These are phyloP conservation scores for Carallia brachiata DNA, from an alignment of 345 rosid species.

Conservation along the genomic window DNA sequence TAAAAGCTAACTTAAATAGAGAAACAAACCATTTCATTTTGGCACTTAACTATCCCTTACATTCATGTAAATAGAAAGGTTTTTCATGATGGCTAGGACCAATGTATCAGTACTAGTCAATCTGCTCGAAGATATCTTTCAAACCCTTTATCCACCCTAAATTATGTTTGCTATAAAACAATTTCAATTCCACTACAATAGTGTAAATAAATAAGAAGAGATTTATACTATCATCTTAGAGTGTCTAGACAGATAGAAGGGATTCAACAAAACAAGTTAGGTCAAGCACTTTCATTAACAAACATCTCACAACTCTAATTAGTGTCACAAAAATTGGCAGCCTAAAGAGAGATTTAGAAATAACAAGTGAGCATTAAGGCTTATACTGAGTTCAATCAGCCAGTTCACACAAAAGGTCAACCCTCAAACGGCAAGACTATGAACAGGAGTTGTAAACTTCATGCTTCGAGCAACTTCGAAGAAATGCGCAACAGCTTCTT, in stretches of 20 bases:
- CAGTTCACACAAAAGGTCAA: slow-evolving; percentile 11
- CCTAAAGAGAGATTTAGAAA: slow-evolving; percentile 9
- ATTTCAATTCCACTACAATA: too few species aligned
- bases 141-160: too few species aligned
- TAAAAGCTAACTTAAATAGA: too few species aligned
- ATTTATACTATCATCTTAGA: too few species aligned
- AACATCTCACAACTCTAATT: slow-evolving; percentile 15
- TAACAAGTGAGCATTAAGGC: slow-evolving; percentile 10
- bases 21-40: too few species aligned
- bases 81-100: too few species aligned
- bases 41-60: too few species aligned
- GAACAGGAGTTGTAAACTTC: slow-evolving; percentile 42
- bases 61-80: too few species aligned
- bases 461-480: slow-evolving; percentile 74
- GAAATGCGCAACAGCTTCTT: slow-evolving; percentile 92
- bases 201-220: too few species aligned
- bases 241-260: not conserved
- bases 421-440: slow-evolving; percentile 47
- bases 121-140: too few species aligned
- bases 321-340: slow-evolving; percentile 13
- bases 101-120: too few species aligned
- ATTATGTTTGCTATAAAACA: too few species aligned
- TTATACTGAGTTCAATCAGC: slow-evolving; percentile 1
- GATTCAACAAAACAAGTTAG: slow-evolving; percentile 11
- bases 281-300: slow-evolving; percentile 21